phyloP scores from a whole-genome alignment of 2,329 filamentous ascomycete genomes.

The Fusarium gaditjirri region DNA sequence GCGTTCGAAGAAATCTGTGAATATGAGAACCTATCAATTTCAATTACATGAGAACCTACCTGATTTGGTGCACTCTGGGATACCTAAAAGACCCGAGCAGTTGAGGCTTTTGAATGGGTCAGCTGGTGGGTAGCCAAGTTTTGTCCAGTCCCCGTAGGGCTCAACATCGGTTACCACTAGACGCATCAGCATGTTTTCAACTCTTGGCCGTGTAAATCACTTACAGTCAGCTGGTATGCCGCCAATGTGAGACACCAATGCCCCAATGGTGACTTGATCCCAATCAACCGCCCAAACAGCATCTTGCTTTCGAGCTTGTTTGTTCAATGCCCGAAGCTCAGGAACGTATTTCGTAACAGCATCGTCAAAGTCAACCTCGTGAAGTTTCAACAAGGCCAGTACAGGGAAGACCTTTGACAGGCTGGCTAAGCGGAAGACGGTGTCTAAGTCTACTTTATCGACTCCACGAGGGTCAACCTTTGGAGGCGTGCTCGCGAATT shows the following conservation, averaged over 20 bases:
- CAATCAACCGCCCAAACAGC: slow-evolving; percentile 19
- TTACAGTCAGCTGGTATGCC: slow-evolving; percentile 9
- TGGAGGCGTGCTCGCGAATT: slow-evolving; percentile 12
- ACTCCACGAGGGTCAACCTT: slow-evolving; percentile 12
- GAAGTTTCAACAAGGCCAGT: not conserved
- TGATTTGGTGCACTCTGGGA: not conserved
- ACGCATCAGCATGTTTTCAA: rapidly evolving
- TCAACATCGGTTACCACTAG: slow-evolving; percentile 8
- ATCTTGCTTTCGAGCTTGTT: slow-evolving; percentile 6
- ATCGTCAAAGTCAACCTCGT: slow-evolving; percentile 2
- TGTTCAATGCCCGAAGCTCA: slow-evolving; percentile 6
- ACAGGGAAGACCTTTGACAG: slow-evolving; percentile 15
- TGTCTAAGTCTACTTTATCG: slow-evolving; percentile 7
- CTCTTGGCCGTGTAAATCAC: rapidly evolving
- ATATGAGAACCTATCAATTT: rapidly evolving
- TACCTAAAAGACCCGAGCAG: slow-evolving; percentile 10
- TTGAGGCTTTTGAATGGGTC: slow-evolving; percentile 9
- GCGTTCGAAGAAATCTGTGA: not conserved
- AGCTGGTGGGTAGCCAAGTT: not conserved
- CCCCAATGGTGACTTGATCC: slow-evolving; percentile 13
- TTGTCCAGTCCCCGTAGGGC: slow-evolving; percentile 25
- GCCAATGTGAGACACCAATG: slow-evolving; percentile 9
- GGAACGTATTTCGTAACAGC: slow-evolving; percentile 18
- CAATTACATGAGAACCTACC: not conserved
- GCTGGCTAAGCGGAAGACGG: slow-evolving; percentile 20